phyloP scores from a whole-genome alignment of 108 stramenopile species.

The Mayamaea pseudoterrestris region DNA sequence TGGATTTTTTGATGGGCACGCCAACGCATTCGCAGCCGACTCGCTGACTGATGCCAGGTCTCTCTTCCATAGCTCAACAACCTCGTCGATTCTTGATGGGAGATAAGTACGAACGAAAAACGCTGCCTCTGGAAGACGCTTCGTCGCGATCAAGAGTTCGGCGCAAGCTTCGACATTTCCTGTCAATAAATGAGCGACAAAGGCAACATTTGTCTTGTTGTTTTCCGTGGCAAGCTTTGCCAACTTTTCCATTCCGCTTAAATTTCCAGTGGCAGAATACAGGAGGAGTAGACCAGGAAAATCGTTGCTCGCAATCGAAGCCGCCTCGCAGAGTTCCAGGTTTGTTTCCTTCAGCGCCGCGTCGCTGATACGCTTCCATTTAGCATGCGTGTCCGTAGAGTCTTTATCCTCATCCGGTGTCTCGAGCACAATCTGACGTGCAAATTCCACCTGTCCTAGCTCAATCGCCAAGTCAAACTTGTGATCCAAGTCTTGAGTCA shows the following conservation, averaged over 20 bases:
- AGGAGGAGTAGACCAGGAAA: constrained; percentile 88
- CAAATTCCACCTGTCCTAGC: constrained; percentile 85
- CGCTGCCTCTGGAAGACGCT: constrained; percentile 95
- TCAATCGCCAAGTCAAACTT: constrained; percentile 96
- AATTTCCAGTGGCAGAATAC: constrained; percentile 87
- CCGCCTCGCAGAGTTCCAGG: constrained; percentile 86
- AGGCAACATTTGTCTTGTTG: constrained; percentile 93
- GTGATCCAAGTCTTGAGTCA: constrained; percentile 90
- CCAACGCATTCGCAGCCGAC: constrained; percentile 84
- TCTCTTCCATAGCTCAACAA: constrained; percentile 88
- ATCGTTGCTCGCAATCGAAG: constrained; percentile 83
- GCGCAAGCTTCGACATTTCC: constrained; percentile 89
- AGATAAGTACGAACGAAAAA: constrained; percentile 96
- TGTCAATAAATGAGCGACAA: constrained; percentile 83
- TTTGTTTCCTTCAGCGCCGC: constrained; percentile 90
- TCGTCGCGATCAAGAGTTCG: constrained; percentile 77
- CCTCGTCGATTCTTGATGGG: constrained; percentile 83
- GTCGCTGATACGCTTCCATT: constrained; percentile 97
- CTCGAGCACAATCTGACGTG: constrained; percentile 67
- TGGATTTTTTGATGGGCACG: constrained; percentile 71
- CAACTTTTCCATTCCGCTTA: constrained; percentile 79
- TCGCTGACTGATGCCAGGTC: constrained; percentile 78
- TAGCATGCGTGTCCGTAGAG: constrained; percentile 86
- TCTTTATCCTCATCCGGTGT: constrained; percentile 82
- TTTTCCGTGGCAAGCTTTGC: constrained; percentile 61